Evolutionary conservation across 2,329 filamentous ascomycete species (phyloP).

Genomic region (Pseudogymnoascus sp.): DNA sequence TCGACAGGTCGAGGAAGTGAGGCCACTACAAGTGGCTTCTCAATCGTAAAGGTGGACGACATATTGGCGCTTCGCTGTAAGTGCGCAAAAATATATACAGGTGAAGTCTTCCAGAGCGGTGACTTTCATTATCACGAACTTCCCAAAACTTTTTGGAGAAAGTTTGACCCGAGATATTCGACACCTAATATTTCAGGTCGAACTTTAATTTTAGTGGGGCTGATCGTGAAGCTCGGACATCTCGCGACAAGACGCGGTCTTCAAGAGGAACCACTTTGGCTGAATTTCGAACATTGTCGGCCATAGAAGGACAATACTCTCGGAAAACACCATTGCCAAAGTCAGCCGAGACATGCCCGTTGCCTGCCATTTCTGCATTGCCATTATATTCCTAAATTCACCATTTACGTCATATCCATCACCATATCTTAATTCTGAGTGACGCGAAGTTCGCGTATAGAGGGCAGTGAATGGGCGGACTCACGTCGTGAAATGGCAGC

Average conservation of each 20-base stretch:
- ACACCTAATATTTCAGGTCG: background rate
- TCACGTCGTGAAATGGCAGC: conserved; percentile 23
- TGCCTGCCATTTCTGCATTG: background rate
- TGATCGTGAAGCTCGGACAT: background rate
- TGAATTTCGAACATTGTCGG: background rate
- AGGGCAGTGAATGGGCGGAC: conserved; percentile 2
- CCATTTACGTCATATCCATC: background rate
- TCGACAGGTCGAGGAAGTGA: conserved; percentile 52
- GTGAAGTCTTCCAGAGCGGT: conserved; percentile 6
- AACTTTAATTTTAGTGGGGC: background rate
- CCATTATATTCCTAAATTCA: background rate
- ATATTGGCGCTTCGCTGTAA: conserved; percentile 17
- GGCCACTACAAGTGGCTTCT: conserved; percentile 56
- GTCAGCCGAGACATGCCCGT: background rate
- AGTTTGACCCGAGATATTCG: background rate
- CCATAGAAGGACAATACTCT: background rate
- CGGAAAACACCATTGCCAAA: background rate
- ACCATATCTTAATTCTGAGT: background rate
- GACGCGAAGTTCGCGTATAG: conserved; percentile 24
- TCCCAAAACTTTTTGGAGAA: conserved; percentile 10
- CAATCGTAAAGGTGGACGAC: conserved; percentile 47
- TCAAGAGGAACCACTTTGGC: conserved; percentile 6
- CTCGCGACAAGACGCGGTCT: conserved; percentile 6
- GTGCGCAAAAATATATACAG: conserved; percentile 5
- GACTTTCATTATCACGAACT: conserved; percentile 5